A percentile compares a stretch with the other conserved stretches of the same genome.
phyloP scores from a whole-genome alignment of 495 filamentous ascomycete genomes.

The Tuber calosporum region DNA sequence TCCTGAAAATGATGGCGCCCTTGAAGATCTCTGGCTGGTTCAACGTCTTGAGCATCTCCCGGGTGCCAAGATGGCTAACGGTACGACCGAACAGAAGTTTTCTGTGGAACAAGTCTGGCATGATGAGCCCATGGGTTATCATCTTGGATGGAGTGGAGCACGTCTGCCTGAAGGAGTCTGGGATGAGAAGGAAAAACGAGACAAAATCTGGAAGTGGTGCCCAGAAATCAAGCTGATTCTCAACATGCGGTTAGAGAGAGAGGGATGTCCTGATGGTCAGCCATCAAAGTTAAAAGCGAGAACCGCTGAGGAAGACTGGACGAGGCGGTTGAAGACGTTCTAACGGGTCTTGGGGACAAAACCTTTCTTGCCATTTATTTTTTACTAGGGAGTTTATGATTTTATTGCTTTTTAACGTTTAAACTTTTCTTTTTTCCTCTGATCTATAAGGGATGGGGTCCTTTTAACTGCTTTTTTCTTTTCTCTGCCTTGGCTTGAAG shows the following conservation, averaged over 20 bases:
- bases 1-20: slow-evolving; percentile 38
- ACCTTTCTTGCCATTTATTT: not conserved
- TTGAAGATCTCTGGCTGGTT: slow-evolving; percentile 51
- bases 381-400: slow-evolving; percentile 5
- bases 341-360: not conserved
- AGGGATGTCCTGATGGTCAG: slow-evolving; percentile 43
- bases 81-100: slow-evolving; percentile 45
- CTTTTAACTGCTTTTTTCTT: not conserved
- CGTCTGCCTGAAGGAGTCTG: slow-evolving; percentile 45
- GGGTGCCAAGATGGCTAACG: slow-evolving; percentile 46
- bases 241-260: slow-evolving; percentile 48
- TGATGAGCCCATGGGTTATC: slow-evolving; percentile 52
- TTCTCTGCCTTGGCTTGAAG: not conserved
- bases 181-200: slow-evolving; percentile 44
- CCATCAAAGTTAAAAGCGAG: not conserved
- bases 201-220: slow-evolving; percentile 50
- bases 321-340: not conserved
- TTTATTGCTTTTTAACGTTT: not conserved
- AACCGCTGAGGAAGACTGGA: not conserved
- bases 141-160: slow-evolving; percentile 46
- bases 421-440: not conserved
- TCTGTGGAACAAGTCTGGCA: slow-evolving; percentile 47
- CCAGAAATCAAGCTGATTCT: slow-evolving; percentile 52
- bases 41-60: slow-evolving; percentile 46
- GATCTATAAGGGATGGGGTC: not conserved